Base-by-base conservation (phyloP, 345 rosid genomes). In the Hibiscus tridactylites region DNA sequence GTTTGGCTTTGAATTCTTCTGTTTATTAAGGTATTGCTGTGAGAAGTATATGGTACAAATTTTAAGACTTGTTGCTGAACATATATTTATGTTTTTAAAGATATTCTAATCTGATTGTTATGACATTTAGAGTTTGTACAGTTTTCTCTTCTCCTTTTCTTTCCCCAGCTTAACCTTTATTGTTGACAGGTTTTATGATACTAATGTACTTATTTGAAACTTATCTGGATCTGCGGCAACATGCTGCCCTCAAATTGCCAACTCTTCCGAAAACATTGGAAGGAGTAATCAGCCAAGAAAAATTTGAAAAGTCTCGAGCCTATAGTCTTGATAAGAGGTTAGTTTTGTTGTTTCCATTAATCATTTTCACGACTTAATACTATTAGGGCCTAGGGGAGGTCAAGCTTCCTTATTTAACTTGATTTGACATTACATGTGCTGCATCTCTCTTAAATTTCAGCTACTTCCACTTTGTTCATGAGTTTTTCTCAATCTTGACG, bases 241-340 rank as follows among this genome's bases (percentile, higher is more conserved):
- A 84, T 73, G 74, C 87, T 77, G 96, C 95, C 66, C 84, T 85
- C 70, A 92, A 89, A 65, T 88, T 89, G 61, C 98, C 92, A 8
- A 89, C 85, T 15, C 97, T 96, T 21, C 99, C 99, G 0, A 89
- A 86, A 75, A 75, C 99, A 65, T 84, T 96, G 87, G 88, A 81
- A 81, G 98, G 97, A 74, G 88, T 92, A 49, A 92, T 96, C 81
- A 83, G 97, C 82, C 94, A 81, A 71, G 97, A 96, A 73, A 96
- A 96, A 77, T 92, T 96, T 81, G 88, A 87, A 77, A 92, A 87
- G 76, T 87, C 99, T 58, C 87, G 97, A 75, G 90, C 93, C 62
- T 96, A 96, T 81, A 96, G 99, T 79, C 94, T 96, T 70, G 98
- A 92, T 79, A 96, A 92, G 81, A 92, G 99, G 99, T 92, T 79